These are phyloP conservation scores for Hericium alpestre DNA, from an alignment of 768 basidiomycete genomes.

Conservation along the genomic window DNA sequence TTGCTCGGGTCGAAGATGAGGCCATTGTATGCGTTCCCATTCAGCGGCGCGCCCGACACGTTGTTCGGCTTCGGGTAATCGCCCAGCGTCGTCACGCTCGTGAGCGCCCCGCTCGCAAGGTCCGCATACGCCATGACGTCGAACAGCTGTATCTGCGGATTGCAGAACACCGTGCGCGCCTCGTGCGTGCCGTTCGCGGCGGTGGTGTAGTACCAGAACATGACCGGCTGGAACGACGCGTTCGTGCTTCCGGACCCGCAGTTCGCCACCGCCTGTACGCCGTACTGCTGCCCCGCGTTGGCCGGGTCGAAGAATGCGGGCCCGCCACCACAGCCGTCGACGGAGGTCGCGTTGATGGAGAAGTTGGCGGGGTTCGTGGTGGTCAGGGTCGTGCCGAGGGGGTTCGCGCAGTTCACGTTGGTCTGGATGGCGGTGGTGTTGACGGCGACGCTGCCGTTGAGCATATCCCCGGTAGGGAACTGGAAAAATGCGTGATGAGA, in stretches of 20 bases:
- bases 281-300: constrained; percentile 36
- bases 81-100: constrained; percentile 23
- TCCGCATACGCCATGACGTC: constrained; percentile 33
- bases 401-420: constrained; percentile 34
- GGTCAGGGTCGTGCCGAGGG: constrained; percentile 15
- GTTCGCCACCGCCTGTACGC: constrained; percentile 30
- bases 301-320: constrained; percentile 27
- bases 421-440: constrained; percentile 43
- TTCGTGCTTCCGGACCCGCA: constrained; percentile 20
- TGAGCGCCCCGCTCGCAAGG: constrained; percentile 33
- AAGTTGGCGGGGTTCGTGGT: constrained; percentile 23
- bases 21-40: constrained; percentile 48
- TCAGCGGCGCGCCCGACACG: constrained; percentile 35
- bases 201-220: constrained; percentile 55
- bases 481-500: constrained; percentile 13
- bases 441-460: constrained; percentile 44
- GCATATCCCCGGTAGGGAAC: constrained; percentile 30
- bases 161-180: constrained; percentile 47
- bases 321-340: constrained; percentile 33
- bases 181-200: constrained; percentile 19
- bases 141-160: constrained; percentile 36
- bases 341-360: constrained; percentile 33
- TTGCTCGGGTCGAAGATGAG: constrained; percentile 10
- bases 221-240: constrained; percentile 40
- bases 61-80: constrained; percentile 34